These are phyloP conservation scores for Nothopassalora personata DNA, from an alignment of 2,329 filamentous ascomycete genomes.

Conservation along the genomic window DNA sequence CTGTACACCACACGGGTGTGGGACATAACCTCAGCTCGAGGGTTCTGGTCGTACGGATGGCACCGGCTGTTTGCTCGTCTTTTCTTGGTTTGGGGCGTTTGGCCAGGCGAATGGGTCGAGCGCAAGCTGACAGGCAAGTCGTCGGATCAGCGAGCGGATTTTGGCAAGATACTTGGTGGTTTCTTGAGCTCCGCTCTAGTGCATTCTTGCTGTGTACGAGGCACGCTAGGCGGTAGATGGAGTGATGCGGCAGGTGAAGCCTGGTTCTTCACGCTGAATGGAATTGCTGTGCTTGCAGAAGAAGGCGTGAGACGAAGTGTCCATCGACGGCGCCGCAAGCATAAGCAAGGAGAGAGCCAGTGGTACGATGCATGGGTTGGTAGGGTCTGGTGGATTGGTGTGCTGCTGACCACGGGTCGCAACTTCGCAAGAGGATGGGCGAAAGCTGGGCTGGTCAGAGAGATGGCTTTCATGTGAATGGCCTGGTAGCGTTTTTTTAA, in stretches of 20 bases:
- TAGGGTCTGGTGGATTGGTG: slow-evolving; percentile 38
- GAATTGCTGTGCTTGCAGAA: slow-evolving; percentile 28
- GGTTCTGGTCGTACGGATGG: slow-evolving; percentile 44
- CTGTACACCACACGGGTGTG: slow-evolving; percentile 40
- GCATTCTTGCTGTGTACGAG: slow-evolving; percentile 39
- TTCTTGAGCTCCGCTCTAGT: slow-evolving; percentile 40
- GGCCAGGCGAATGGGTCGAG: slow-evolving; percentile 43
- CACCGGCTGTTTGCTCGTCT: slow-evolving; percentile 42
- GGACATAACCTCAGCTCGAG: slow-evolving; percentile 37
- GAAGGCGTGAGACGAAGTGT: slow-evolving; percentile 23
- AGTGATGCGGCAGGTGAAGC: slow-evolving; percentile 29
- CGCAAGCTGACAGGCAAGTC: slow-evolving; percentile 36
- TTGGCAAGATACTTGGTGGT: slow-evolving; percentile 42
- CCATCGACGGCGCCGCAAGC: slow-evolving; percentile 17
- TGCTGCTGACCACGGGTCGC: slow-evolving; percentile 38
- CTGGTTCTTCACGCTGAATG: slow-evolving; percentile 31
- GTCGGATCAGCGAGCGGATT: slow-evolving; percentile 34
- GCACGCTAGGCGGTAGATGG: slow-evolving; percentile 37
- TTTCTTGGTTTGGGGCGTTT: slow-evolving; percentile 43
- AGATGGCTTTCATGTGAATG: slow-evolving; percentile 32
- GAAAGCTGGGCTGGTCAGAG: slow-evolving; percentile 37
- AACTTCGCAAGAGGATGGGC: slow-evolving; percentile 43
- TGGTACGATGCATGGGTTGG: slow-evolving; percentile 34
- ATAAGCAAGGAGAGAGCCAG: slow-evolving; percentile 15
- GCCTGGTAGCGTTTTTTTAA: neutral